These are phyloP conservation scores for Saccharomycopsis sp. DNA, from an alignment of 805 yeast genomes.

Conservation along the genomic window DNA sequence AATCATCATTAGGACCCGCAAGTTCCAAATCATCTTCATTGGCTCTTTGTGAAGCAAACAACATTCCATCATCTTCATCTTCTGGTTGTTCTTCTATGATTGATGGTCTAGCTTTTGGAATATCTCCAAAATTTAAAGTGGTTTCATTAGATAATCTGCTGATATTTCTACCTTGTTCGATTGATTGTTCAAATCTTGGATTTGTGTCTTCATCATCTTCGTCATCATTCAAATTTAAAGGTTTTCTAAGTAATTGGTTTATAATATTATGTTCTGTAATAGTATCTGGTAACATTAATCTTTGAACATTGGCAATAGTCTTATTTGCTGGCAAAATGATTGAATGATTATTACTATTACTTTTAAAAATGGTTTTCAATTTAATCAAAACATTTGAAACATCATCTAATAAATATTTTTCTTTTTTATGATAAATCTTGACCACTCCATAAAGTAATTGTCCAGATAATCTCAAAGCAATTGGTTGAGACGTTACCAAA, in stretches of 20 bases:
- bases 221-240: slow-evolving; percentile 27
- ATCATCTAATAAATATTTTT: slow-evolving; percentile 74
- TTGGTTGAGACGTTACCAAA: slow-evolving; percentile 33
- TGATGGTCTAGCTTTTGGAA: background rate
- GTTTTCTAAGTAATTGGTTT: slow-evolving; percentile 50
- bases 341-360: slow-evolving; percentile 28
- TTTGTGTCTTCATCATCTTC: slow-evolving; percentile 24
- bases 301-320: slow-evolving; percentile 49
- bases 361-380: slow-evolving; percentile 55
- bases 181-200: slow-evolving; percentile 8
- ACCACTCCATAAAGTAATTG: slow-evolving; percentile 82
- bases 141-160: background rate
- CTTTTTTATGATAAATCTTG: slow-evolving; percentile 74
- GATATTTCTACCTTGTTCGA: slow-evolving; percentile 10
- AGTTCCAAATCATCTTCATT: background rate
- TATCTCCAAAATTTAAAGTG: background rate
- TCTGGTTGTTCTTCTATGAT: background rate
- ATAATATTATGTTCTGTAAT: slow-evolving; percentile 46
- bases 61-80: background rate
- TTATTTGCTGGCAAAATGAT: slow-evolving; percentile 51
- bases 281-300: slow-evolving; percentile 61
- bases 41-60: background rate
- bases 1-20: slow-evolving; percentile 2
- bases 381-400: slow-evolving; percentile 66
- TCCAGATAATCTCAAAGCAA: slow-evolving; percentile 75